Base-by-base conservation (phyloP, 768 basidiomycete genomes). In the Baorangia bicolor region DNA sequence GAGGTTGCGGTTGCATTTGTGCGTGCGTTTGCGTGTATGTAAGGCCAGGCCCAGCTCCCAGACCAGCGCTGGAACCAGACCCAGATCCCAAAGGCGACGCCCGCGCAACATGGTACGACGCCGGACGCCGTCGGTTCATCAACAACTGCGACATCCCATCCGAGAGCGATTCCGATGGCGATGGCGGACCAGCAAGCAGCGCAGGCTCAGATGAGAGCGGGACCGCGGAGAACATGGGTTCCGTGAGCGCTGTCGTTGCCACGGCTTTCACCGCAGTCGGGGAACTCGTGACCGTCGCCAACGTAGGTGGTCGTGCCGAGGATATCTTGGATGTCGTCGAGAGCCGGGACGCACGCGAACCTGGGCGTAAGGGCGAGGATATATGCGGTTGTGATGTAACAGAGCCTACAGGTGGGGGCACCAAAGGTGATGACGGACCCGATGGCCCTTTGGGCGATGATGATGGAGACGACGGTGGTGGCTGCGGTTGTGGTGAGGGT, bases 311-410 rank as follows among this genome's bases (percentile, higher is more conserved):
- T 34, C 87, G 83, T 30, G 77, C 81, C 0, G 79, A 75, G 8
- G 88, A 90, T 65, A 90, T 86, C 51, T 76, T 79, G 10, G 90
- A 92, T 1, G 87, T 81, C 6, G 81, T 78, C 3, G 88, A 90
- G 21, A 85, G 67, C 18, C 86, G 80, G 2, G 88, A 90, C 6
- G 87, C 83, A 39, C 89, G 80, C 6, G 90, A 91, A 7, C 79
- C 86, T 34, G 90, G 86, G 9, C 90, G 83, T 44, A 88, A 69
- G 1, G 89, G 87, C 0, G 87, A 85, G 12, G 80, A 74, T 37
- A 73, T 68, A 53, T 62, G 66, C 25, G 63, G 52, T 10, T 64
- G 52, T 33, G 64, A 52, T 67, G 71, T 13, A 70, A 69, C 8
- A 75, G 74, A n/a, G 76, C 74, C 65, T 25, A 73, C 68, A 3